Conservation (phyloP, 495 filamentous ascomycete genomes). For the Halenospora varia region DNA sequence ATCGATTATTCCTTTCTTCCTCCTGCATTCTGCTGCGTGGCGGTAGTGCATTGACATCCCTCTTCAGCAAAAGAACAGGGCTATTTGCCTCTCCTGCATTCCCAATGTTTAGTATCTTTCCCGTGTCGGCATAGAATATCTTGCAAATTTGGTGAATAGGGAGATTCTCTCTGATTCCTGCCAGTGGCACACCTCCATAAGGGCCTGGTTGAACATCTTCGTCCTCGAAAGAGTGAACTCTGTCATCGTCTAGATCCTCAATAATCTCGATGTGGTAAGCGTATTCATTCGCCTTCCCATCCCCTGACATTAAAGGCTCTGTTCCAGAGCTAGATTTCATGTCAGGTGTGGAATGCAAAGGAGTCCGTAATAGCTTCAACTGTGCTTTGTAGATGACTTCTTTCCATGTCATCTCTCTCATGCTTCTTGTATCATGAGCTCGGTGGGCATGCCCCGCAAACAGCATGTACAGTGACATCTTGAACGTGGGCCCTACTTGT, state of each 20-base stretch:
- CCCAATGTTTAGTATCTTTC: constrained; percentile 87
- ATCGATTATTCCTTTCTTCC: constrained; percentile 5
- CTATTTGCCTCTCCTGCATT: constrained; percentile 70
- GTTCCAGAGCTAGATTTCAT: neutral
- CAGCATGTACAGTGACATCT: constrained; percentile 92
- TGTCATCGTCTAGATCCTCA: constrained; percentile 90
- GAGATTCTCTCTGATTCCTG: constrained; percentile 79
- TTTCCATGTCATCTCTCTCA: constrained; percentile 75
- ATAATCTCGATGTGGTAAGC: constrained; percentile 85
- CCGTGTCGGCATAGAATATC: constrained; percentile 96
- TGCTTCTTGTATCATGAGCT: constrained; percentile 45
- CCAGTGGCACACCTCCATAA: constrained; percentile 66
- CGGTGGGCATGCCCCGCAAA: constrained; percentile 72
- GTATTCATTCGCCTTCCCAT: constrained; percentile 55
- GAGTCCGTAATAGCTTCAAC: constrained; percentile 56
- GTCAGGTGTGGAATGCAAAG: constrained; percentile 1
- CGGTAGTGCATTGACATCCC: constrained; percentile 71
- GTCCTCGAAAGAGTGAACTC: constrained; percentile 79
- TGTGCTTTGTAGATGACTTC: constrained; percentile 95
- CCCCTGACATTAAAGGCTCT: constrained; percentile 11
- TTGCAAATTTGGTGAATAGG: constrained; percentile 91
- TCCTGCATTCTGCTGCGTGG: constrained; percentile 36
- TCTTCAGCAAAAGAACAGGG: constrained; percentile 81
- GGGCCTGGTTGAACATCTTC: constrained; percentile 50
- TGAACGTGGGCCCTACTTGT: constrained; percentile 87